A percentile compares a stretch with the other conserved stretches of the same genome.
Evolutionary conservation across 306 rosid genomes (phyloP).

Genomic region (Chamaecrista fasciculata): DNA sequence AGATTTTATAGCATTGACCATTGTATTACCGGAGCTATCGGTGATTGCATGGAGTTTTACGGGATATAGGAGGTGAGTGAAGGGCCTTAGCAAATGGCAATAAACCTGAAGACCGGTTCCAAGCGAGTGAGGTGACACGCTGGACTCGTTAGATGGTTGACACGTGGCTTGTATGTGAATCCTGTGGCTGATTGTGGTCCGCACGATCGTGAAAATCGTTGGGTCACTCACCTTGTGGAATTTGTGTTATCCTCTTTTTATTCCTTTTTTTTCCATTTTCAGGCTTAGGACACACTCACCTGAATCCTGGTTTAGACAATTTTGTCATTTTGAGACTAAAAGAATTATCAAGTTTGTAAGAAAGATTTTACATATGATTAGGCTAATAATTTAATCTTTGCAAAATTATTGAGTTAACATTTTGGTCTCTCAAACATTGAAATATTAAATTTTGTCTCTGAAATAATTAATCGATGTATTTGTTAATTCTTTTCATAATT

Average conservation of each 20-base stretch:
- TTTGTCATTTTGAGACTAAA: not conserved
- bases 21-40: constrained; percentile 57
- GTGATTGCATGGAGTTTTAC: constrained; percentile 35
- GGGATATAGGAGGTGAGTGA: constrained; percentile 53
- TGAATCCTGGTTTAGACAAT: no score
- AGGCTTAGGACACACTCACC: no score
- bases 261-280: not conserved
- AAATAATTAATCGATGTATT: no score
- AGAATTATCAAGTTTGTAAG: no score
- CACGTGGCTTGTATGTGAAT: constrained; percentile 29
- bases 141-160: constrained; percentile 30
- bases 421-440: no score
- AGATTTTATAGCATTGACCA: constrained; percentile 68
- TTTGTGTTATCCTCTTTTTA: no score
- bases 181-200: constrained; percentile 61
- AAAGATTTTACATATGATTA: no score
- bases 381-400: no score
- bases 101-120: constrained; percentile 74
- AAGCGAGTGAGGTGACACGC: constrained; percentile 49
- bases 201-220: constrained; percentile 72
- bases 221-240: constrained; percentile 36
- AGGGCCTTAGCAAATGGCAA: constrained; percentile 47
- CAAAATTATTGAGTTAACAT: no score
- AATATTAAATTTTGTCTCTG: no score
- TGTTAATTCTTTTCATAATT: no score